Conservation (phyloP, 345 rosid species). For the Syzygium grande region DNA sequence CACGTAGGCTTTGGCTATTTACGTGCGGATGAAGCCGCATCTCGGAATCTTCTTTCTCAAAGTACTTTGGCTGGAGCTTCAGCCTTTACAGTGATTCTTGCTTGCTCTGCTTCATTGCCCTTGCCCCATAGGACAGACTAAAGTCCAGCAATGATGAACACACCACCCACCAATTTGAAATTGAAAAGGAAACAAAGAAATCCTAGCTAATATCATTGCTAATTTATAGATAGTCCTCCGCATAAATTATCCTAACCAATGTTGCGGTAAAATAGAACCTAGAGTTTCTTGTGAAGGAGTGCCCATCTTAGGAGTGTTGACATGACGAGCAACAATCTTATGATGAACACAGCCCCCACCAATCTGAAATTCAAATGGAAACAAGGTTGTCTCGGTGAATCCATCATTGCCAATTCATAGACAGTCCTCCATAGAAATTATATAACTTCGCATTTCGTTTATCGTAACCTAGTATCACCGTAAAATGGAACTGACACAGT, state of each 20-base stretch:
- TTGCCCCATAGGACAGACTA: conserved; percentile 87
- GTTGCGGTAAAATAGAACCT: no score
- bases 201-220: no score
- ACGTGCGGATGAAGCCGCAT: neutral
- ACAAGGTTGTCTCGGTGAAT: no score
- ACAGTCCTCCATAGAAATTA: no score
- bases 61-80: neutral
- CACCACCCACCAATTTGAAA: conserved; percentile 52
- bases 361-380: no score
- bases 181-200: neutral
- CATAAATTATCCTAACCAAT: no score
- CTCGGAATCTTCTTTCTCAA: neutral
- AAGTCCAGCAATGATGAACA: conserved; percentile 55
- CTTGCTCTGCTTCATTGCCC: conserved; percentile 30
- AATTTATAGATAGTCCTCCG: neutral
- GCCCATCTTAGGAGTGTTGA: no score
- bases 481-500: conserved; percentile 30
- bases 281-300: no score
- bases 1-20: neutral
- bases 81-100: neutral
- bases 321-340: no score
- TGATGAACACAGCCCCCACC: no score
- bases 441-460: neutral
- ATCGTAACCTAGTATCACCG: neutral
- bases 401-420: no score